Conservation (phyloP, 225 moss, liverwort and hornwort species). For the Ulota crispa region DNA sequence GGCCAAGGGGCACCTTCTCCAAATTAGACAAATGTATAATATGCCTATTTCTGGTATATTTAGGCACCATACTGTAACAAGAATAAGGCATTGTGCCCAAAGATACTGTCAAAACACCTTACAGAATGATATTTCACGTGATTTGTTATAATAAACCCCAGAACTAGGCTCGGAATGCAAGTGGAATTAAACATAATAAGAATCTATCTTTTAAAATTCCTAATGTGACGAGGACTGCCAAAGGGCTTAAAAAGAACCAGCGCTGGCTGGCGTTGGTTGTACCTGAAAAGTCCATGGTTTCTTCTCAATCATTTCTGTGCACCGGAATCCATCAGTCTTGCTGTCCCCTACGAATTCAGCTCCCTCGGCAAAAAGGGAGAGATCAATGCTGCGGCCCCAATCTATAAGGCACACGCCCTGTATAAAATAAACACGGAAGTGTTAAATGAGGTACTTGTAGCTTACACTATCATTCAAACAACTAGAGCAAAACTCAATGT, state of each 20-base stretch:
- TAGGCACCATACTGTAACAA: no score
- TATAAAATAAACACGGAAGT: conserved; percentile 3
- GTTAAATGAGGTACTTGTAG: not conserved
- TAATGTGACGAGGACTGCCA: not conserved
- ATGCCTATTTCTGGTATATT: no score
- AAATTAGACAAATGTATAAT: no score
- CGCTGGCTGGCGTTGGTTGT: not conserved
- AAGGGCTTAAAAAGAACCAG: not conserved
- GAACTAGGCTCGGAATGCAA: no score
- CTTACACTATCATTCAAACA: not conserved
- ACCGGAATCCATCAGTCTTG: conserved; percentile 92
- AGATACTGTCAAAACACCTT: no score
- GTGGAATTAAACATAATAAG: no score
- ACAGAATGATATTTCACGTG: no score
- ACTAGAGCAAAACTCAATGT: not conserved
- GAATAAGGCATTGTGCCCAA: no score
- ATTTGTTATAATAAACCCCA: no score
- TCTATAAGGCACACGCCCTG: conserved; percentile 95
- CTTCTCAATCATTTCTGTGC: conserved; percentile 90
- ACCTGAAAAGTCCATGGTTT: conserved; percentile 98
- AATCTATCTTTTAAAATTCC: no score
- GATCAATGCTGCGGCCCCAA: conserved; percentile 97
- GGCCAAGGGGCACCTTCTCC: not conserved
- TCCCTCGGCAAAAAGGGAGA: conserved; percentile 69
- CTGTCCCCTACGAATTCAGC: conserved; percentile 79